Base-by-base conservation (phyloP, 2,329 filamentous ascomycete genomes). In the Beauveria australis region DNA sequence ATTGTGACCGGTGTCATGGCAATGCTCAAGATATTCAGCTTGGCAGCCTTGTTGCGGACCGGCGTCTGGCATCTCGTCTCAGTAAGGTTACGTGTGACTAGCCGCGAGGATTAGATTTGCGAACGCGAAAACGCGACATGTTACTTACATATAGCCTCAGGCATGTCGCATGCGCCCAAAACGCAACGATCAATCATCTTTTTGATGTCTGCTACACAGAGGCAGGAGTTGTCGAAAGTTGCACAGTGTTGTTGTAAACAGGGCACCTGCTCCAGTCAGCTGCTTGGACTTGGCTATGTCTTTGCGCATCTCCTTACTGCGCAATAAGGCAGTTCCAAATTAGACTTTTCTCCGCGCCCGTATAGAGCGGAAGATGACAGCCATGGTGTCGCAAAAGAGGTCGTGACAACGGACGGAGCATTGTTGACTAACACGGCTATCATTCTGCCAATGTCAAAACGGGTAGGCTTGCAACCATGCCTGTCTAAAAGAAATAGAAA, bases 1-100 rank as follows among this genome's bases (percentile, higher is more conserved):
- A 72, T 64, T 0, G 64, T 37, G 9, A 59, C 10, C 8, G 59
- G 61, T 9, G 53, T 53, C 18, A 59, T 26, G n/a, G 33, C 30
- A n/a, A 49, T 26, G 9, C 41, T 46, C 51, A 62, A 24, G 3
- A 43, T 30, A 22, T 51, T 59, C n/a, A 62, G 53, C 18, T 51
- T 33, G 30, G 7, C 24, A 3, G 44, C 43, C 14, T 33, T 30
- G 8, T 41, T 52, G 22, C 61, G 54, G 3, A 59, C 51, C 1
- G 61, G 61, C 7, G 61, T 62, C 1, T 55, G 22, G 24, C 61
- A 62, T 26, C 43, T 30, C 22, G 43, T 40, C 28, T 59, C 61
- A 12, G 55, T 59, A 9, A 49, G 26, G 16, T 53, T 58, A 46
- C 61, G 53, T 2, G 49, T 52, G 10, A 48, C 61, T 62, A 30